A percentile compares a stretch with the other conserved stretches of the same genome.
phyloP scores from a whole-genome alignment of 352 stramenopile genomes.

The Phytophthora cactorum region DNA sequence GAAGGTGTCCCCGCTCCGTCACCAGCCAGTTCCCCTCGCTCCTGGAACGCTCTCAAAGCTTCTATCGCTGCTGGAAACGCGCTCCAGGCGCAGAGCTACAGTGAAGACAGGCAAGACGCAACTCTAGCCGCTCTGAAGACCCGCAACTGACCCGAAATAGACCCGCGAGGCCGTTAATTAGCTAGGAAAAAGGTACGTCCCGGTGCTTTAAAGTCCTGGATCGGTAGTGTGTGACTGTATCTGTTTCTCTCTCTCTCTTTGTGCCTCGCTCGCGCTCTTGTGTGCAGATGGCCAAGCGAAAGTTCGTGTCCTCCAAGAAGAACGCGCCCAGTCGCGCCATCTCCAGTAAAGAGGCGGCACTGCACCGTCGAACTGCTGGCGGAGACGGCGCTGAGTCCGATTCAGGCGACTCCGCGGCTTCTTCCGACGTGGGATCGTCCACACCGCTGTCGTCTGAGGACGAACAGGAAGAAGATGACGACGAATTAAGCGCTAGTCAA shows the following conservation, averaged over 20 bases:
- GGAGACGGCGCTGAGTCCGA: conserved; percentile 32
- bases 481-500: conserved; percentile 27
- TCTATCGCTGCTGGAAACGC: conserved; percentile 2
- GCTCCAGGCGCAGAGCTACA: conserved; percentile 7
- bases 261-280: not conserved
- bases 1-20: conserved; percentile 18
- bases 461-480: conserved; percentile 40
- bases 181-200: conserved; percentile 34
- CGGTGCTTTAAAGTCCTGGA: conserved; percentile 1
- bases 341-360: conserved; percentile 84
- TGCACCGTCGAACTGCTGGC: conserved; percentile 52
- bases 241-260: conserved; percentile 12
- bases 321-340: conserved; percentile 80
- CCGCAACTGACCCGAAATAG: conserved; percentile 28
- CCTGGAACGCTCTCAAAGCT: not conserved
- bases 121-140: not conserved
- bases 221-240: conserved; percentile 4
- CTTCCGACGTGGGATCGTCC: conserved; percentile 46
- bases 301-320: conserved; percentile 90
- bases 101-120: conserved; percentile 13
- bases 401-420: conserved; percentile 38
- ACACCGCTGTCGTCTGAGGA: conserved; percentile 45
- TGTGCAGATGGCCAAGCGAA: conserved; percentile 75
- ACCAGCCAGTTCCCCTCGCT: conserved; percentile 23
- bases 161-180: conserved; percentile 21